Evolutionary conservation across 176 grass and related monocot genomes (phyloP), one percentile per base, ranked within the genome.

Genomic region (Aegilops speltoides): DNA sequence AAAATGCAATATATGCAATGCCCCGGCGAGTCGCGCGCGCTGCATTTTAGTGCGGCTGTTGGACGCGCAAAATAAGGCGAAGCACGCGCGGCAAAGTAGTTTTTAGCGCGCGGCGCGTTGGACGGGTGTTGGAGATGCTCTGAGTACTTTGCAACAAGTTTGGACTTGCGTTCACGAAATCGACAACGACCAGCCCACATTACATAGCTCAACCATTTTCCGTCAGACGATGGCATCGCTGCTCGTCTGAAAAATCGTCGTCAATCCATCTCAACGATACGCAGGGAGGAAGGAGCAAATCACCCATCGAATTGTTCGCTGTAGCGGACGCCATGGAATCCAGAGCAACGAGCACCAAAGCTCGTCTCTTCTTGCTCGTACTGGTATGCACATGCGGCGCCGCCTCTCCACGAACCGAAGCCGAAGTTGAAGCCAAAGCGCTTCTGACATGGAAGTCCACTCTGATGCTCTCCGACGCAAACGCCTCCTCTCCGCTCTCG

Each of bases 381-480:
- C 72, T 23, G 13, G 4, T 8, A 17, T 6, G 15, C 43, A 14
- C 40, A 48, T 66, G 25, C 15, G 1, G 32, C 16, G 15, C 33
- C 5, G 1, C 2, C 33, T 15, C 33, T 7, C 32, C 78, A 10
- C 6, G 12, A 37, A 8, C 8, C 79, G 57, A 46, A 10, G 16
- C 79, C 22, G 31, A 29, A 29, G 38, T 3, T 41, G 79, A 41
- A 56, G 33, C 60, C 43, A 26, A n/a, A 6, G 86, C 61, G 33
- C 79, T 88, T 64, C 36, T 82, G 29, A 64, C 10, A 34, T 82
- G 86, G 86, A 87, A 87, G 31, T 82, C 86, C 3, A 57, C 43
- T 11, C 25, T 82, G 4, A 63, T 10, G 12, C 1, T 36, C 15
- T 10, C 79, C n/a, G 41, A 36, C 31, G 17, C 41, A 31, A 66